These are phyloP conservation scores for Microdochium nivale DNA, from an alignment of 2,329 filamentous ascomycete species.

Conservation along the genomic window DNA sequence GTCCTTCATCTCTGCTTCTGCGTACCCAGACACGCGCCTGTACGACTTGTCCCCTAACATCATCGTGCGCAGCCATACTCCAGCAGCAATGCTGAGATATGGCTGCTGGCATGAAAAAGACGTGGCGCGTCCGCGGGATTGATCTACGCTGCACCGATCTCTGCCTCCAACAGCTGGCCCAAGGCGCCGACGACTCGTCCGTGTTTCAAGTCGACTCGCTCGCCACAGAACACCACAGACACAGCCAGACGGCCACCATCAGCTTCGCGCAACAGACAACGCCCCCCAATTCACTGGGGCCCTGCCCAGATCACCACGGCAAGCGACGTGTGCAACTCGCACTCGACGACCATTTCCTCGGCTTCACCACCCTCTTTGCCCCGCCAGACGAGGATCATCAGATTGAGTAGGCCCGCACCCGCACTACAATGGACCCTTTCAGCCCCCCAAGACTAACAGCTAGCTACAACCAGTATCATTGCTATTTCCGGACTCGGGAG, in stretches of 20 bases:
- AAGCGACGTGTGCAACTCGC: background rate
- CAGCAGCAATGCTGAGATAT: background rate
- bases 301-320: background rate
- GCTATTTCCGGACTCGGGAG: conserved; percentile 11
- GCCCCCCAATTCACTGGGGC: background rate
- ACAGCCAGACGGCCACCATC: background rate
- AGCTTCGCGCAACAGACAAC: background rate
- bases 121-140: background rate
- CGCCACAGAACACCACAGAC: background rate
- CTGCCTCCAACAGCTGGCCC: background rate
- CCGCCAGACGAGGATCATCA: background rate
- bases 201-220: background rate
- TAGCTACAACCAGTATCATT: conserved; percentile 1
- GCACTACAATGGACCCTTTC: background rate
- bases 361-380: background rate
- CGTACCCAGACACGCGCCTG: too few relatives aligned
- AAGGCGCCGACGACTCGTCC: background rate
- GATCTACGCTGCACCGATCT: background rate
- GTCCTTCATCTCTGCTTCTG: too few relatives aligned
- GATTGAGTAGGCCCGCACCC: background rate
- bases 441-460: too few relatives aligned
- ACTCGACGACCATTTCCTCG: background rate
- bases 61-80: too few relatives aligned
- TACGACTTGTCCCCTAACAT: too few relatives aligned
- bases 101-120: background rate